Conservation (phyloP, 2,329 filamentous ascomycete genomes). For the Fusarium coffeatum region DNA sequence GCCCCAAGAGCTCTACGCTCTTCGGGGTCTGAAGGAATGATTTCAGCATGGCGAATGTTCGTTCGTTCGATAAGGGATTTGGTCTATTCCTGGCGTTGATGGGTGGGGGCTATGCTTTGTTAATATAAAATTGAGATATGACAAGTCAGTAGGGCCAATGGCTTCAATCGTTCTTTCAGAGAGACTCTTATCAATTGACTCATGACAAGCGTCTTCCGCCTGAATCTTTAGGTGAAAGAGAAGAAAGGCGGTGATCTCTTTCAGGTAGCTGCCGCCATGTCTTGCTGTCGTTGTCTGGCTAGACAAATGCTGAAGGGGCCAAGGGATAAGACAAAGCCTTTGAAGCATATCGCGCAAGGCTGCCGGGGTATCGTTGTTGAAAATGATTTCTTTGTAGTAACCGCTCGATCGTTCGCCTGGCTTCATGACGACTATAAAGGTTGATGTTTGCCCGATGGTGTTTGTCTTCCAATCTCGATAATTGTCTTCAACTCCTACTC, state of each 20-base stretch:
- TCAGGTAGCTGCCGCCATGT: not conserved
- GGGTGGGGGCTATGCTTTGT: slow-evolving; percentile 1
- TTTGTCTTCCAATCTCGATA: not conserved
- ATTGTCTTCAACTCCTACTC: not conserved
- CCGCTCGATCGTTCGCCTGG: not conserved
- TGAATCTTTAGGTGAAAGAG: not conserved
- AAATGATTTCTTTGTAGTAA: not conserved
- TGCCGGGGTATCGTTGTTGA: not conserved
- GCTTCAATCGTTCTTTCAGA: not conserved
- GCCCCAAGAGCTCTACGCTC: slow-evolving; percentile 65
- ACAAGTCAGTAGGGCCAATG: not conserved
- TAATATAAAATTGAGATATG: not conserved
- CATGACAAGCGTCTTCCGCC: too few relatives aligned
- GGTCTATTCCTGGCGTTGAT: slow-evolving; percentile 8
- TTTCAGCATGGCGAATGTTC: not conserved
- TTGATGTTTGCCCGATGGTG: not conserved
- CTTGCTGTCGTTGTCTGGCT: not conserved
- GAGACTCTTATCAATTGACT: too few relatives aligned
- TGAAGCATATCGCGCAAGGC: not conserved
- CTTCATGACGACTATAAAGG: not conserved
- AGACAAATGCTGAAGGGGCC: not conserved
- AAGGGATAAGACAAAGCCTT: not conserved
- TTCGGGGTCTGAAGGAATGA: slow-evolving; percentile 46
- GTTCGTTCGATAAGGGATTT: not conserved
- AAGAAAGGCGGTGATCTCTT: not conserved